Base-by-base conservation (phyloP, 495 filamentous ascomycete species). In the Penicillium canariense region DNA sequence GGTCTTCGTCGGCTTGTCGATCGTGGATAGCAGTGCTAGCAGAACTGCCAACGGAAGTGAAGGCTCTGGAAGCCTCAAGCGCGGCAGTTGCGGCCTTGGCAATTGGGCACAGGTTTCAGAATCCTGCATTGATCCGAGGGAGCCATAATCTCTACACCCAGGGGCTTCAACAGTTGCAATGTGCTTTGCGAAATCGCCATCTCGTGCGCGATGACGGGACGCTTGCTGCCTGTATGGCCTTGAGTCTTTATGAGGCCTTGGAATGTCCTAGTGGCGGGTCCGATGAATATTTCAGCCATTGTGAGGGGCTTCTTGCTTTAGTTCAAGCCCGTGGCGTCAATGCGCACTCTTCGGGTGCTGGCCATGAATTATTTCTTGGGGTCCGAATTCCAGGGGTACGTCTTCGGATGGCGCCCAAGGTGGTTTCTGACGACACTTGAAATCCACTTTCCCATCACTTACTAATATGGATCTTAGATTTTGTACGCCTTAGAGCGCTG, bases 201-300 rank as follows among this genome's bases (percentile, higher is more conserved):
- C 42, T 65, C 9, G 67, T 66, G 55, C 55, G 57, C 34, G 60
- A 61, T 20, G 69, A 72, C 47, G 63, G 65, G 43, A 74, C 67
- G 2, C 53, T 71, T 4, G 73, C 71, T 6, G 68, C 69, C 10
- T 70, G 66, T 40, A 55, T 73, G 57, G 60, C 65, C 5, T 50
- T 74, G 1, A 58, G 60, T 32, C 58, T 69, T n/a, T 76, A 72
- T 43, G 73, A 76, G 51, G 51, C 67, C 8, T 44, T 66, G 17
- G 69, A 76, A 53, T 75, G 72, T 45, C 72, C 72, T 0, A 52
- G 48, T 38, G 31, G 53, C 15, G 54, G 48, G n/a, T 20, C 52
- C 4, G 32, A 59, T 2, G 73, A 55, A 1, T 76, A 70, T 54
- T 52, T 58, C 20, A 59, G 51, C 12, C 73, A 76, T 45, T 62